Conservation (phyloP, 148 eudicot genomes). For the Rhododendron vialii region DNA sequence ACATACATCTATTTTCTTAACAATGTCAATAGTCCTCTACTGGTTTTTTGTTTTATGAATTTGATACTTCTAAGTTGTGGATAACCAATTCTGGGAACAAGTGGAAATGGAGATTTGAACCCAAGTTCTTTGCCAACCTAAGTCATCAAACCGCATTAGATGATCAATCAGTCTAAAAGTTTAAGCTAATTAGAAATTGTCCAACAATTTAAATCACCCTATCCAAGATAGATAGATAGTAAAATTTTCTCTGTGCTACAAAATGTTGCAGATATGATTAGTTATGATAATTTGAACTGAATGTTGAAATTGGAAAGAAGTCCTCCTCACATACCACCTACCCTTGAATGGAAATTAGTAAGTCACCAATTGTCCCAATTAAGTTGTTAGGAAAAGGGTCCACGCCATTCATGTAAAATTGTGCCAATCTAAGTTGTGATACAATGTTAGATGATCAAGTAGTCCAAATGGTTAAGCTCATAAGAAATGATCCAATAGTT, state of each 20-base stretch:
- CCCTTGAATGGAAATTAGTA: background rate
- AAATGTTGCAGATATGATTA: background rate
- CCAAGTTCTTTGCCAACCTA: background rate
- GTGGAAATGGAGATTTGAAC: background rate
- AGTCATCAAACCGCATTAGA: background rate
- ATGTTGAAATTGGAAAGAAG: background rate
- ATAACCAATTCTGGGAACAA: background rate
- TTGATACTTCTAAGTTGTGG: background rate
- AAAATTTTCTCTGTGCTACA: background rate
- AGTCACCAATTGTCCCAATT: background rate
- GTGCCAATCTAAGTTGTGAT: background rate
- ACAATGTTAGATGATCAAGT: background rate
- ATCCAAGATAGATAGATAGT: background rate
- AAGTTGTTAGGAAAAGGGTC: background rate
- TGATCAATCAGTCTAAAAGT: background rate
- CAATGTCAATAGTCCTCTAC: background rate
- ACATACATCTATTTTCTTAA: no score
- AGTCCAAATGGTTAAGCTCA: background rate
- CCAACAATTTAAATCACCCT: background rate
- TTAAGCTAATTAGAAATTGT: background rate
- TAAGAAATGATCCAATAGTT: background rate
- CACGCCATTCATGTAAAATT: background rate
- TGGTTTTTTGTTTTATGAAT: background rate
- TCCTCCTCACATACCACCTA: background rate
- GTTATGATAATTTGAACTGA: background rate